These are phyloP conservation scores for Usnea hakonensis DNA, from an alignment of 495 filamentous ascomycete species.

Conservation along the genomic window DNA sequence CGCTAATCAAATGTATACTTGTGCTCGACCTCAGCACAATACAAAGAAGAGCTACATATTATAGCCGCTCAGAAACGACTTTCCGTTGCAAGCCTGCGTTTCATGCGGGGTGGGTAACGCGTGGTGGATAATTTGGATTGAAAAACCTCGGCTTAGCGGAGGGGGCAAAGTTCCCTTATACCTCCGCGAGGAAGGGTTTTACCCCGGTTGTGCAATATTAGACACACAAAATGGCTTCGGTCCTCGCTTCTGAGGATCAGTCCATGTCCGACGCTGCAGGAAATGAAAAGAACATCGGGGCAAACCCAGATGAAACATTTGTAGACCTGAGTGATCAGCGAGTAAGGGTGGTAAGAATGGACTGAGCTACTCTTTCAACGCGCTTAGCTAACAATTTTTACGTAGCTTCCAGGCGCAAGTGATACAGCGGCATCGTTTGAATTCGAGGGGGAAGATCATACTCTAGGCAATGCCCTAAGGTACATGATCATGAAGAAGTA, in stretches of 20 bases:
- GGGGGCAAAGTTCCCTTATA: too few species aligned
- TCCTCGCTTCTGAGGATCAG: slow-evolving; percentile 12
- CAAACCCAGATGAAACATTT: background rate
- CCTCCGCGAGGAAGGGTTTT: too few species aligned
- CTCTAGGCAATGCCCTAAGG: slow-evolving; percentile 85
- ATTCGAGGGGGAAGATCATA: slow-evolving; percentile 87
- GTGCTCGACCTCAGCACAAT: too few species aligned
- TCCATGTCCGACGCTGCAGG: slow-evolving; percentile 10
- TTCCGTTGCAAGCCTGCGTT: too few species aligned
- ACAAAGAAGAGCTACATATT: too few species aligned
- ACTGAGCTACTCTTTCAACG: background rate
- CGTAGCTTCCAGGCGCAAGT: slow-evolving; percentile 60
- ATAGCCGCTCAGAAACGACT: too few species aligned
- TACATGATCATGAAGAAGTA: slow-evolving; percentile 99
- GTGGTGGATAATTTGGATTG: too few species aligned
- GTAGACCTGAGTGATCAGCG: slow-evolving; percentile 18
- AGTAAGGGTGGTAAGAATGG: slow-evolving; percentile 31
- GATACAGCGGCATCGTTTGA: slow-evolving; percentile 75
- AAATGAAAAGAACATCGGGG: background rate
- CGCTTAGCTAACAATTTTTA: background rate
- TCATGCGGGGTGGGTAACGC: too few species aligned
- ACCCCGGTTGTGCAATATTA: background rate
- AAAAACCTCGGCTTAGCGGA: background rate
- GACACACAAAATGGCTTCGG: slow-evolving; percentile 13
- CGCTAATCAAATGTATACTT: too few species aligned